A percentile compares a stretch with the other conserved stretches of the same genome.
These are phyloP conservation scores for Fusarium sp. DNA, from an alignment of 2,329 filamentous ascomycete species.

Conservation along the genomic window DNA sequence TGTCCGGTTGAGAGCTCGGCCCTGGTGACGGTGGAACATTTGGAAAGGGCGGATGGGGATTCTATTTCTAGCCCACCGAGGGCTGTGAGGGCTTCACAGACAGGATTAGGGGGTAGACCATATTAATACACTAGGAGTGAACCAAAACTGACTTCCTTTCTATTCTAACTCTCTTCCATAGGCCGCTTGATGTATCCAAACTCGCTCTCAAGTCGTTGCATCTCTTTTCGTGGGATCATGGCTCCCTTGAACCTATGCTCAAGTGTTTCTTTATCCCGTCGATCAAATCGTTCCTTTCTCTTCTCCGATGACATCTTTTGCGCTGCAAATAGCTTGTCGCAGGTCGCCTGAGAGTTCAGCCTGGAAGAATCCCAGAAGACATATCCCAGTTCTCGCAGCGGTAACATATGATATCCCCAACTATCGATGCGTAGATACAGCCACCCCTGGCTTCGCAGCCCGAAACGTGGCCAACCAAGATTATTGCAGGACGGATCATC, in stretches of 20 bases:
- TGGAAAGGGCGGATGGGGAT: neutral
- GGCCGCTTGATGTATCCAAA: neutral
- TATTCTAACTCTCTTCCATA: neutral
- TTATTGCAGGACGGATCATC: neutral
- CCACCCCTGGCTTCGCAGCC: too few relatives aligned
- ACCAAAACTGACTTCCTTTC: too few relatives aligned
- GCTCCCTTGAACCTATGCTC: accelerated
- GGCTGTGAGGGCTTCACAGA: neutral
- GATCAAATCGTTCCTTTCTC: too few relatives aligned
- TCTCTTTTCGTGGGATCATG: neutral
- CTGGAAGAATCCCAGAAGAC: neutral
- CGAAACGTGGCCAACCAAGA: neutral
- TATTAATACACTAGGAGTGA: neutral
- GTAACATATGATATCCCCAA: neutral
- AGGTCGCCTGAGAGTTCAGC: too few relatives aligned
- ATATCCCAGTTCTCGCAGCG: neutral
- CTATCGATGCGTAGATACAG: neutral
- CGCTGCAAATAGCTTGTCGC: too few relatives aligned
- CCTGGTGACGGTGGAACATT: neutral
- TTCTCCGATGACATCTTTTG: too few relatives aligned
- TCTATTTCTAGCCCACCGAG: neutral
- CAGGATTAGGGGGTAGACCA: neutral
- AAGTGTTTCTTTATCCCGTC: neutral
- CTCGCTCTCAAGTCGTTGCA: neutral
- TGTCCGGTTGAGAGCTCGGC: neutral